Base-by-base conservation (phyloP, 148 eudicot genomes). In the Euryodendron excelsum region DNA sequence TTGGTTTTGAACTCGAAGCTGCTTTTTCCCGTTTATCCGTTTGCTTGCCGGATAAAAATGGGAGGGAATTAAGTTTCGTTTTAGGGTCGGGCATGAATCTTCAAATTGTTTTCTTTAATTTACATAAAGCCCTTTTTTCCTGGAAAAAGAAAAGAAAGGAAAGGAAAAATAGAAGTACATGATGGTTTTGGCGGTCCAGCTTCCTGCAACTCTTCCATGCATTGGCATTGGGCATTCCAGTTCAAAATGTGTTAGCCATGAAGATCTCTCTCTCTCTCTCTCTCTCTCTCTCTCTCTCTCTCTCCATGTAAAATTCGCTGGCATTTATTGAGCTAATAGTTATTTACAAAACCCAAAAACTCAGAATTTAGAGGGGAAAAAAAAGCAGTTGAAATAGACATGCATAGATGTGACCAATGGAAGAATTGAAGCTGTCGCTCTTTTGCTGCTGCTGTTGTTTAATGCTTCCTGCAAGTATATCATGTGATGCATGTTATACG, bases 11-110 rank as follows among this genome's bases (percentile, higher is more conserved):
- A 88, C 91, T 88, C 86, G 90, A 89, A 85, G 91, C 81, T 65
- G 72, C 91, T 87, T 89, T 91, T 88, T 64, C 86, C 88, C 81
- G 86, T 79, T 87, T 85, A 82, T 82, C 91, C 94, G 95, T 89
- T 81, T 77, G 76, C 80, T 83, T 89, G 92, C 92, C 89, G 89
- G 89, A 80, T 80, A 50, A 66, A 68, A 36, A 75, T 73, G 56
- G 70, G 58, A 75, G 66, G 83, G 60, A 47, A 55, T 39, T 73
- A 65, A 59, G 67, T 73, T 72, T 65, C 77, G 33, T 56, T 65
- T 52, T 77, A 53, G 52, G 70, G 6, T 70, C 13, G 23, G n/a
- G 65, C 33, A 1, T 2, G 12, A 33, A 72, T 10, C 37, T 65
- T 74, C 37, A 6, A 37, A 20, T 15, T 64, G 53, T 68, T 78